Percentiles rank a stretch among this genome's conserved stretches.
phyloP scores from a whole-genome alignment of 1,284 basidiomycete species.

The Flammula alnicola region DNA sequence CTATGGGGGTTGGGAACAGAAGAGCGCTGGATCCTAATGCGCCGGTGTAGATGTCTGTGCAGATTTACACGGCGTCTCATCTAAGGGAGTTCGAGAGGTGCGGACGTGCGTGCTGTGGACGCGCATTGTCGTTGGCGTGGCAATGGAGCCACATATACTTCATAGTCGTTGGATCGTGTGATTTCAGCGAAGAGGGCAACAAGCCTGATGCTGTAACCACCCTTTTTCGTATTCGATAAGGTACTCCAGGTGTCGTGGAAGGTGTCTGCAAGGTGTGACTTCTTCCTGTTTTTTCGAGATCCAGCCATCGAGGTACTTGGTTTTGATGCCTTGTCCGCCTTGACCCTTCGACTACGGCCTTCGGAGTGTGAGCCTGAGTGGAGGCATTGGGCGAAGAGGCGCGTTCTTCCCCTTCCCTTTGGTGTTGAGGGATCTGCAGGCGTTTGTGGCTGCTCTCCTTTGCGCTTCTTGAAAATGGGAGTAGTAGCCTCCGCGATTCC shows the following conservation, averaged over 20 bases:
- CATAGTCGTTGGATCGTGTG: too few species aligned
- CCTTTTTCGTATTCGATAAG: background rate
- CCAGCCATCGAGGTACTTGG: background rate
- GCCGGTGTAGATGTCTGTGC: too few species aligned
- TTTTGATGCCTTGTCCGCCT: background rate
- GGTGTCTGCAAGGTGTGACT: background rate
- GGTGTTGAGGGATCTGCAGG: background rate
- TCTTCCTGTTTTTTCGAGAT: background rate
- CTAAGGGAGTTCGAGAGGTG: too few species aligned
- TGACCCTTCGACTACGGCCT: background rate
- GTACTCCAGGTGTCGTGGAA: background rate
- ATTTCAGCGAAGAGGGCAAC: too few species aligned
- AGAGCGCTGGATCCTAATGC: too few species aligned
- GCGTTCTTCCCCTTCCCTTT: background rate
- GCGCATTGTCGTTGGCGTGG: too few species aligned
- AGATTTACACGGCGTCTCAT: too few species aligned
- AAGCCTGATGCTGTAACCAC: too few species aligned
- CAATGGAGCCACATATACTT: too few species aligned
- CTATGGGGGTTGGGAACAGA: too few species aligned
- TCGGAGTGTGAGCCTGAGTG: too few species aligned
- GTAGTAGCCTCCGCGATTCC: background rate
- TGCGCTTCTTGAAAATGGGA: background rate
- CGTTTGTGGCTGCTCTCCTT: background rate
- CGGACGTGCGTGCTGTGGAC: too few species aligned
- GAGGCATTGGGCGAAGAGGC: background rate